Conservation (phyloP, 2,329 filamentous ascomycete genomes). For the Keithomyces neogunnii region DNA sequence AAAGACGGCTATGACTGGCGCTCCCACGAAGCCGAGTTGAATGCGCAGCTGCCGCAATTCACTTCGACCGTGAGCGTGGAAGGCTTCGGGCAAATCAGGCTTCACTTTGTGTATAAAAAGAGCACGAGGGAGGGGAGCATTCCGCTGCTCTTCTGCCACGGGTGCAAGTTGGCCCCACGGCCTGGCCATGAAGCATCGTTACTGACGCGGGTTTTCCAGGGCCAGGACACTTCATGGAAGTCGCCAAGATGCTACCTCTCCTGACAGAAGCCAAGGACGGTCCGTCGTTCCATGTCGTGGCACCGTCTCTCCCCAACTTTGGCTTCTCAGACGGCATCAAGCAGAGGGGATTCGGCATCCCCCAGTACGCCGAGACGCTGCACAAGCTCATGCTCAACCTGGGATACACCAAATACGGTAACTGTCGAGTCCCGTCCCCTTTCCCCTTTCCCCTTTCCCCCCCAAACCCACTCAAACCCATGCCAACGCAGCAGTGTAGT, state of each 20-base stretch:
- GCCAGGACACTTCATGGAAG: slow-evolving; percentile 64
- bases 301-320: slow-evolving; percentile 50
- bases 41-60: slow-evolving; percentile 47
- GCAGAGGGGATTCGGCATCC: slow-evolving; percentile 22
- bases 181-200: background rate
- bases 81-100: slow-evolving; percentile 47
- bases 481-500: slow-evolving; percentile 38
- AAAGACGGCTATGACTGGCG: slow-evolving; percentile 51
- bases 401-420: slow-evolving; percentile 38
- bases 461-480: background rate
- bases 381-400: slow-evolving; percentile 62
- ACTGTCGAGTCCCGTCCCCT: background rate
- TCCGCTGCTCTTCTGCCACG: slow-evolving; percentile 48
- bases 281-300: slow-evolving; percentile 46
- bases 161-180: slow-evolving; percentile 8
- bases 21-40: slow-evolving; percentile 47
- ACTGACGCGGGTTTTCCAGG: slow-evolving; percentile 18
- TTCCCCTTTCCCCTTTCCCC: background rate
- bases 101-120: slow-evolving; percentile 57
- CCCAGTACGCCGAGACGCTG: slow-evolving; percentile 42
- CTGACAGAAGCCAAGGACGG: slow-evolving; percentile 25
- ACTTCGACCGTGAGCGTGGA: slow-evolving; percentile 42
- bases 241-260: slow-evolving; percentile 49
- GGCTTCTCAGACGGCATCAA: slow-evolving; percentile 22
- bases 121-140: slow-evolving; percentile 44